These are phyloP conservation scores for Meyerozyma smithsonii DNA, from an alignment of 1,139 yeast species.

Conservation along the genomic window DNA sequence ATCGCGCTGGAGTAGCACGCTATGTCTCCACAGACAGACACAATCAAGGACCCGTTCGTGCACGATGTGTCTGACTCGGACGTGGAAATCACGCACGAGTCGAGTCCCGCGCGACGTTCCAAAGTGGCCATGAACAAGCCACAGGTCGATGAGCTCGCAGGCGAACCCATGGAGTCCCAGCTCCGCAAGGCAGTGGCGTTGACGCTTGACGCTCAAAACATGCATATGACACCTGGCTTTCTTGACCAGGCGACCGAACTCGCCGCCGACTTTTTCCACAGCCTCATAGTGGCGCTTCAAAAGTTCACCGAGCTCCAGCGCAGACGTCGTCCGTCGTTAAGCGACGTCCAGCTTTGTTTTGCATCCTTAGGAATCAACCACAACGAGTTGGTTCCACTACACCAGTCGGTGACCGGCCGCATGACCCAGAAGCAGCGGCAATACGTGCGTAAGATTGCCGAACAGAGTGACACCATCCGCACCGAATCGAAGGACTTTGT, in stretches of 20 bases:
- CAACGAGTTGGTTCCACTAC: not conserved
- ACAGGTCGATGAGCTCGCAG: not conserved
- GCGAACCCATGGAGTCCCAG: constrained; percentile 30
- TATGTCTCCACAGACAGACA: not conserved
- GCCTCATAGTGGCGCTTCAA: constrained; percentile 43
- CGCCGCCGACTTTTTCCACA: constrained; percentile 47
- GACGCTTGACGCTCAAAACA: constrained; percentile 32
- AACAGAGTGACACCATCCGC: constrained; percentile 15
- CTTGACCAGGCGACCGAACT: constrained; percentile 43
- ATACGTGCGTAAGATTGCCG: constrained; percentile 39
- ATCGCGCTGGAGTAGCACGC: not conserved
- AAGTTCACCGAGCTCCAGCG: constrained; percentile 65
- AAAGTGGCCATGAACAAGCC: not conserved
- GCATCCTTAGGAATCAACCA: constrained; percentile 39
- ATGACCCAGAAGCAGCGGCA: constrained; percentile 19
- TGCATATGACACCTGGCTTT: constrained; percentile 37
- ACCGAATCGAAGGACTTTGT: constrained; percentile 4
- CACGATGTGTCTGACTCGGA: not conserved
- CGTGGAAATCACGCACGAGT: not conserved
- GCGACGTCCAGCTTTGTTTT: constrained; percentile 52
- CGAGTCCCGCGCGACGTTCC: not conserved
- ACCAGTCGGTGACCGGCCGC: not conserved
- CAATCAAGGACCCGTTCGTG: not conserved
- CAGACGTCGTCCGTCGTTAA: constrained; percentile 52
- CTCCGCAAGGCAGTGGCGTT: constrained; percentile 31